These are phyloP conservation scores for Suillus variegatus DNA, from an alignment of 768 basidiomycete genomes.

Conservation along the genomic window DNA sequence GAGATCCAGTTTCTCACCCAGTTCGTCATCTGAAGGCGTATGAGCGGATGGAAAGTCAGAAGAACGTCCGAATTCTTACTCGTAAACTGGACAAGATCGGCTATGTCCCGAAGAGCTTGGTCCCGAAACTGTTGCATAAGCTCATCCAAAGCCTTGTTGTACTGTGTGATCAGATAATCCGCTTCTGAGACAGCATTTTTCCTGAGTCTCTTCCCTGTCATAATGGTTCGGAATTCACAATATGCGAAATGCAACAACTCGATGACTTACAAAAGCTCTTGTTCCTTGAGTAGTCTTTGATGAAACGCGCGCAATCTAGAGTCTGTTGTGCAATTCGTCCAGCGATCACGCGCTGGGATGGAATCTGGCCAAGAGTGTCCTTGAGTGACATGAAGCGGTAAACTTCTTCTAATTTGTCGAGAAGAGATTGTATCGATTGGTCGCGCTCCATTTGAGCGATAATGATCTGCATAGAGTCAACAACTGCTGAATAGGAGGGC, in stretches of 20 bases:
- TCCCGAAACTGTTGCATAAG: conserved; percentile 6
- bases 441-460: conserved; percentile 9
- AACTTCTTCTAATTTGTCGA: not conserved
- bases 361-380: not conserved
- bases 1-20: not conserved
- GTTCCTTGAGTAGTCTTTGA: conserved; percentile 26
- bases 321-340: conserved; percentile 20
- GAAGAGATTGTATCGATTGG: not conserved
- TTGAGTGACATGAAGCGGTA: conserved; percentile 6
- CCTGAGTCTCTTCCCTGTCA: not conserved
- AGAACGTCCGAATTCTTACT: not conserved
- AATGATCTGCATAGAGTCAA: not conserved
- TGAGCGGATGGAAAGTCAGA: not conserved
- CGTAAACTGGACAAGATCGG: not conserved
- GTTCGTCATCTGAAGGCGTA: not conserved
- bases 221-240: too few species aligned
- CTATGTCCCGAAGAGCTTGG: not conserved
- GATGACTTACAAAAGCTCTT: conserved; percentile 19
- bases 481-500: not conserved
- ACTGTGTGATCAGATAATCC: not conserved
- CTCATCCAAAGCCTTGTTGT: not conserved
- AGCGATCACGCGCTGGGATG: not conserved
- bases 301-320: conserved; percentile 29
- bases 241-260: not conserved
- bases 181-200: not conserved